Conservation (phyloP, 176 grass and related monocot species). For the Areca catechu region DNA sequence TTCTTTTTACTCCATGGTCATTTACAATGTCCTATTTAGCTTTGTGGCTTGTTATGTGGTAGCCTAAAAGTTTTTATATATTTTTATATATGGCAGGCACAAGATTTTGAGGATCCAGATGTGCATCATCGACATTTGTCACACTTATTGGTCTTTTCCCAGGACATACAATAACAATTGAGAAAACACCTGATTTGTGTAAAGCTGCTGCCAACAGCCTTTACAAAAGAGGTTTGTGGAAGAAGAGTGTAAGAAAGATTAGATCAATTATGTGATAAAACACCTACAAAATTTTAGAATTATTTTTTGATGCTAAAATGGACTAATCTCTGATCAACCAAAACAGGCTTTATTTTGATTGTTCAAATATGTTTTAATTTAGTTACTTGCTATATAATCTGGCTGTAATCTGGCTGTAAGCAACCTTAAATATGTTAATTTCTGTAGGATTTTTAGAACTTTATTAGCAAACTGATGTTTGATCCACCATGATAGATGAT, state of each 20-base stretch:
- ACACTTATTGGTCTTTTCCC: conserved; percentile 87
- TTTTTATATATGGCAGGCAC: conserved; percentile 33
- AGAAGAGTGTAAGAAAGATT: background rate
- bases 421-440: too few relatives aligned
- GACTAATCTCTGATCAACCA: too few relatives aligned
- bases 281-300: too few relatives aligned
- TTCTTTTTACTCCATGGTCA: background rate
- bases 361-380: too few relatives aligned
- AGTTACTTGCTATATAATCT: too few relatives aligned
- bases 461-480: too few relatives aligned
- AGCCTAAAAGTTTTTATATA: background rate
- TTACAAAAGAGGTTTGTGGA: conserved; percentile 67
- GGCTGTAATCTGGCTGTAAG: too few relatives aligned
- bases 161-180: conserved; percentile 65
- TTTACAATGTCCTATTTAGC: background rate
- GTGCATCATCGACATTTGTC: conserved; percentile 83
- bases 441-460: too few relatives aligned
- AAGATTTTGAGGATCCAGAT: conserved; percentile 77
- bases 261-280: background rate
- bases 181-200: conserved; percentile 73
- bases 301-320: too few relatives aligned
- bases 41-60: background rate
- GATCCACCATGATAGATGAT: too few relatives aligned
- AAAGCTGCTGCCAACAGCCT: conserved; percentile 79
- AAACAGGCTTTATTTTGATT: too few relatives aligned